Evolutionary conservation across 805 yeast species (phyloP).

Genomic region (Clavispora asparagi): DNA sequence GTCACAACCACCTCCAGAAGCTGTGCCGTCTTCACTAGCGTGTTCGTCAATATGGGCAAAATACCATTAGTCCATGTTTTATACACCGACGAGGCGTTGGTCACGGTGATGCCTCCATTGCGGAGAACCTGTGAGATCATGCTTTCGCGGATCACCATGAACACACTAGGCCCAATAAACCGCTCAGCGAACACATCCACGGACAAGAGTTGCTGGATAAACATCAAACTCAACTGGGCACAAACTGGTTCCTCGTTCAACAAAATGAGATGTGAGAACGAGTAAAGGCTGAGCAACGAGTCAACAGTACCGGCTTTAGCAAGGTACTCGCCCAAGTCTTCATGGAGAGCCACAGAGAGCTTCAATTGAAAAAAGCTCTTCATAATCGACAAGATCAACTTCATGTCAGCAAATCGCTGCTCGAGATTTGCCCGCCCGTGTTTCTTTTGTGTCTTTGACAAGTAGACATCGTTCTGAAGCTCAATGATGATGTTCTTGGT

Average conservation of each 20-base stretch:
- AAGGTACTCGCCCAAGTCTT: slow-evolving; percentile 48
- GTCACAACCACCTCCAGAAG: slow-evolving; percentile 61
- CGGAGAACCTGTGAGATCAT: slow-evolving; percentile 65
- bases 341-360: slow-evolving; percentile 42
- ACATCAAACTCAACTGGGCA: slow-evolving; percentile 67
- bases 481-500: slow-evolving; percentile 54
- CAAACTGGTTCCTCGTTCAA: slow-evolving; percentile 60
- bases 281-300: slow-evolving; percentile 58
- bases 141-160: slow-evolving; percentile 65
- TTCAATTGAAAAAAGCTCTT: slow-evolving; percentile 50
- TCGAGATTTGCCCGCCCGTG: slow-evolving; percentile 31
- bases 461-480: slow-evolving; percentile 51
- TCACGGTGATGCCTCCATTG: slow-evolving; percentile 55
- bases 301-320: slow-evolving; percentile 57
- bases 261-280: slow-evolving; percentile 59
- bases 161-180: slow-evolving; percentile 57
- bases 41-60: slow-evolving; percentile 56
- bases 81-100: slow-evolving; percentile 53
- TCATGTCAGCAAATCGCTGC: slow-evolving; percentile 59
- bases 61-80: slow-evolving; percentile 84
- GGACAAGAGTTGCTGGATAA: slow-evolving; percentile 62
- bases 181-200: slow-evolving; percentile 61
- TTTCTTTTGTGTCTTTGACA: slow-evolving; percentile 29
- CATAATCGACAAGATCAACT: slow-evolving; percentile 58
- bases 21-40: slow-evolving; percentile 60